Evolutionary conservation across 805 yeast genomes (phyloP), one percentile per base, ranked within the genome.

Genomic region (Metschnikowia picachoensis): DNA sequence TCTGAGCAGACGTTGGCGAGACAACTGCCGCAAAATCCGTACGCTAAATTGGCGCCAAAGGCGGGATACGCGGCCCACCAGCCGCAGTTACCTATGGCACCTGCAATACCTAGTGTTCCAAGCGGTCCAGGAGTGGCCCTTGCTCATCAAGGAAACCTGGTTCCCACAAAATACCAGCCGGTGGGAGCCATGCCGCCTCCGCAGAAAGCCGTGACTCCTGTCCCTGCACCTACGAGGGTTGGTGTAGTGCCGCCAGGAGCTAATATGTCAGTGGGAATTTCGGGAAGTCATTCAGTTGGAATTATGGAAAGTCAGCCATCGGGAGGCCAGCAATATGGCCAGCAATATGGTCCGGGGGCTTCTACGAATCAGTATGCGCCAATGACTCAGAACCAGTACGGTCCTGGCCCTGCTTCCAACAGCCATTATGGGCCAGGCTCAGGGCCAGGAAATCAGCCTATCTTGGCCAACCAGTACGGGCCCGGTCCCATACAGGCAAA

Each of bases 11-110:
- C 55, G 3, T 65, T 67, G 9, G 62, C 60, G 28, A 49, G 53
- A 16, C 59, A 62, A 31, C 46, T 50, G 34, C 43, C 57, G 49
- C 49, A 40, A 3, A 70, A 67, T 42, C 71, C 72, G 17, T 68
- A 67, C 48, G 63, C 64, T 10, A 49, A 53, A 9, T 52, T 59
- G 40, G 50, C 50, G 2, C 50, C 51, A 8, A 53, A 52, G 33
- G 40, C 35, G n/a, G 44, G 47, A 1, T 38, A 42, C 35, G 11
- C 38, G 25, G 35, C 29, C 20, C 46, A 33, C 13, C 48, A 34
- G 35, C 35, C 39, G 14, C 47, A 40, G 14, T 15, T 14, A 12
- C 36, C 15, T 14, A 11, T 17, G 36, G 17, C 17, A 16, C 17
- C n/a, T 11, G 32, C n/a, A 30, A 12, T 30, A n/a, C n/a, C n/a